Evolutionary conservation across 768 basidiomycete genomes (phyloP).

Genomic region (Gyrodon lividus): DNA sequence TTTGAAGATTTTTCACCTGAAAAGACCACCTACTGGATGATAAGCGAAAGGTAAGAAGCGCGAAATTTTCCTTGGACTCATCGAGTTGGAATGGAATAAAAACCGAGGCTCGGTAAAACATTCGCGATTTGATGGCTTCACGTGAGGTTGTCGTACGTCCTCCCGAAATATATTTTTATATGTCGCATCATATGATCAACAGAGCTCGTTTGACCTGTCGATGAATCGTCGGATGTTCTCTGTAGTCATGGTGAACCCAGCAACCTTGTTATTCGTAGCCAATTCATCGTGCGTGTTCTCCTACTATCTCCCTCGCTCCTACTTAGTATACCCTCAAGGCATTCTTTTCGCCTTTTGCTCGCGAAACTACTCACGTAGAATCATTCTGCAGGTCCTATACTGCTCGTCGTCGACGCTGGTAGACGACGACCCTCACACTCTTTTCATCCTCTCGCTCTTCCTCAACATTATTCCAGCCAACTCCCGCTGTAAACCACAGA

Average conservation of each 20-base stretch:
- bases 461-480: neutral
- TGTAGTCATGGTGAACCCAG: conserved; percentile 26
- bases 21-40: too few species aligned
- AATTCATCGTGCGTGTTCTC: conserved; percentile 5
- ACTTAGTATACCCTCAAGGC: neutral
- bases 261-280: conserved; percentile 10
- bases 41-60: too few species aligned
- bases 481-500: neutral
- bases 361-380: neutral
- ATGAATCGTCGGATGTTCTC: neutral
- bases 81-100: conserved; percentile 3
- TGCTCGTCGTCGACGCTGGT: conserved; percentile 9
- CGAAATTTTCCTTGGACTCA: too few species aligned
- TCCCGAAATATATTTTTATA: conserved; percentile 1
- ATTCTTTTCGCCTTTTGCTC: neutral
- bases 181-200: conserved; percentile 1
- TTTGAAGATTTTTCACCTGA: too few species aligned
- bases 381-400: neutral
- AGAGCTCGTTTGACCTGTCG: neutral
- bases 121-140: conserved; percentile 1
- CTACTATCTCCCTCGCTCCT: conserved; percentile 9
- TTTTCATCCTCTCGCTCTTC: conserved; percentile 22
- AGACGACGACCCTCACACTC: conserved; percentile 21
- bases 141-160: conserved; percentile 3
- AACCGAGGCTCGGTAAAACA: neutral